Evolutionary conservation across 179 eudicot genomes (phyloP).

Genomic region (Amaranthus tricolor): DNA sequence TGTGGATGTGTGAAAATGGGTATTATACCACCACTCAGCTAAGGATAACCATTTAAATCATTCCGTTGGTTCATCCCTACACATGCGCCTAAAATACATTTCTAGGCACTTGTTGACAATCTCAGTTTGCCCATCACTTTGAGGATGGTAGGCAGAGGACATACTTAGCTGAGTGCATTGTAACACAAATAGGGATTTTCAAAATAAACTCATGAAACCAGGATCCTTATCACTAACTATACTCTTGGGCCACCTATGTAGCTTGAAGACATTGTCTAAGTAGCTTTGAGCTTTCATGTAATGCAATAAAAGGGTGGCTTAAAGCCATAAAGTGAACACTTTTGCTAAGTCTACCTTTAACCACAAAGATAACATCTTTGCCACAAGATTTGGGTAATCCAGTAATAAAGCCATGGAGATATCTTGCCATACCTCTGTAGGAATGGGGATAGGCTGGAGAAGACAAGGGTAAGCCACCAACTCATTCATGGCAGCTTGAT

Average conservation of each 20-base stretch:
- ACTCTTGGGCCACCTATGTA: neutral
- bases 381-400: neutral
- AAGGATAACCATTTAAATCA: neutral
- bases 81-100: neutral
- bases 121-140: neutral
- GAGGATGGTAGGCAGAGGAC: neutral
- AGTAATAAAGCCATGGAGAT: neutral
- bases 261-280: neutral
- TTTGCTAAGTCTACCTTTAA: neutral
- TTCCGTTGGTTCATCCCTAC: neutral
- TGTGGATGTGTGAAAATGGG: neutral
- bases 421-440: neutral
- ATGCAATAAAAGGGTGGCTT: neutral
- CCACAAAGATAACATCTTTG: neutral
- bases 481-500: neutral
- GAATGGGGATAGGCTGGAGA: neutral
- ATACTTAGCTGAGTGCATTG: neutral
- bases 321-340: neutral
- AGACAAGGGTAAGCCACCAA: neutral
- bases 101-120: neutral
- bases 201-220: neutral
- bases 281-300: neutral
- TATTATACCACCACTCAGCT: neutral
- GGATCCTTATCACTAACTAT: neutral
- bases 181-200: neutral